These are phyloP conservation scores for Colletotrichum higginsianum DNA, from an alignment of 2,329 filamentous ascomycete species.

Conservation along the genomic window DNA sequence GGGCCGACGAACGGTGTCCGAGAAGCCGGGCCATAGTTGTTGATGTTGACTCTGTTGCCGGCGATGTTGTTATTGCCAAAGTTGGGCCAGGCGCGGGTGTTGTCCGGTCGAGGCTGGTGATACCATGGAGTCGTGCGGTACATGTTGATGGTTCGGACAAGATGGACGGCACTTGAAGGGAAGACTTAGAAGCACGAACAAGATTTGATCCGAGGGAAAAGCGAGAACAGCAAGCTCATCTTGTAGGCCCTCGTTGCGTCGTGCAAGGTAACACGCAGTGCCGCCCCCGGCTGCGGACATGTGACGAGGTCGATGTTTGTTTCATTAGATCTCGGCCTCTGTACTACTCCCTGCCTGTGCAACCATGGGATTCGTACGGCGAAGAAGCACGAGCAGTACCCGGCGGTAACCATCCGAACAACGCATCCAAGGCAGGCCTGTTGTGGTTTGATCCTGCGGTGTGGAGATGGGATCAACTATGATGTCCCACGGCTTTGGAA, in stretches of 20 bases:
- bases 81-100: background rate
- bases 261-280: background rate
- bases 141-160: background rate
- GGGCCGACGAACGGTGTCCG: background rate
- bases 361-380: background rate
- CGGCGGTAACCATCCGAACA: background rate
- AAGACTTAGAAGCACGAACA: background rate
- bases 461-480: background rate
- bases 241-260: background rate
- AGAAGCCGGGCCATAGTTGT: constrained; percentile 20
- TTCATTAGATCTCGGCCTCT: background rate
- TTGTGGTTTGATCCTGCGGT: background rate
- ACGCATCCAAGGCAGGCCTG: background rate
- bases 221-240: background rate
- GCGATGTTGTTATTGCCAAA: constrained; percentile 16
- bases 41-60: constrained; percentile 32
- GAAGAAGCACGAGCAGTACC: background rate
- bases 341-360: background rate
- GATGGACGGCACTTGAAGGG: rapidly evolving
- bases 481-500: background rate
- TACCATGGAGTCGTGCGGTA: constrained; percentile 28
- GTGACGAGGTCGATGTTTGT: background rate
- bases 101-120: constrained; percentile 12
- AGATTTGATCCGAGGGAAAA: background rate
- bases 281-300: background rate